These are phyloP conservation scores for Colletotrichum plurivorum DNA, from an alignment of 2,329 filamentous ascomycete species.

Conservation along the genomic window DNA sequence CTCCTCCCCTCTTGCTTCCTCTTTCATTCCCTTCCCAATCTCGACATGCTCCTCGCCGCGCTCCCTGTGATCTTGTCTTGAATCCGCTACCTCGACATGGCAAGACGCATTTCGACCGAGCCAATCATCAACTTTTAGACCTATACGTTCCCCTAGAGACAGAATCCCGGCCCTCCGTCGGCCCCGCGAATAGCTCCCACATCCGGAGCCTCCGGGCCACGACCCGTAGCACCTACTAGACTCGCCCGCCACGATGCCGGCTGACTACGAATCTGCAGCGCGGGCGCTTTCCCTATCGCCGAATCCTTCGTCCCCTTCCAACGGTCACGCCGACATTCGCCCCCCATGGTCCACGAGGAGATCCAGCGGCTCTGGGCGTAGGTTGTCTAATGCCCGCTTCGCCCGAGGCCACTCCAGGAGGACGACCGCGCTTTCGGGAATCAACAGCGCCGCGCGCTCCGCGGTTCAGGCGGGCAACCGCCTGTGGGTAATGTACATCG, in stretches of 20 bases:
- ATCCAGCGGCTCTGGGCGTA: conserved; percentile 44
- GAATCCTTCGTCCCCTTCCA: conserved; percentile 47
- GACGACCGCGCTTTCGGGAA: conserved; percentile 45
- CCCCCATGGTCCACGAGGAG: conserved; percentile 56
- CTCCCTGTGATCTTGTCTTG: background rate
- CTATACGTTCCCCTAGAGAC: background rate
- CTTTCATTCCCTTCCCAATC: background rate
- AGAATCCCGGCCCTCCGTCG: conserved; percentile 5
- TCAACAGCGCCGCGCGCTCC: conserved; percentile 57
- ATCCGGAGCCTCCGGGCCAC: conserved; percentile 30
- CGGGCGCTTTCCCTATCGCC: conserved; percentile 63
- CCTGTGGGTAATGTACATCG: conserved; percentile 64
- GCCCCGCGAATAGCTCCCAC: conserved; percentile 24
- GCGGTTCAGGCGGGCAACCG: conserved; percentile 60
- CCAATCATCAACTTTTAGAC: background rate
- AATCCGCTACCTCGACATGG: conserved; percentile 26
- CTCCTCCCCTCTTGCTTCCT: background rate
- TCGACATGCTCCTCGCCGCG: conserved; percentile 13
- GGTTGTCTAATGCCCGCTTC: conserved; percentile 59
- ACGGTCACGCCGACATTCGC: conserved; percentile 57
- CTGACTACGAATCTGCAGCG: conserved; percentile 65
- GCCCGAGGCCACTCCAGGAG: conserved; percentile 42
- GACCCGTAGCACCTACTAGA: background rate
- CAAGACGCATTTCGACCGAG: background rate
- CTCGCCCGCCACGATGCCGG: conserved; percentile 58